Evolutionary conservation across 805 yeast genomes (phyloP), one percentile per base, ranked within the genome.

Genomic region (Dipodascus geniculatus): DNA sequence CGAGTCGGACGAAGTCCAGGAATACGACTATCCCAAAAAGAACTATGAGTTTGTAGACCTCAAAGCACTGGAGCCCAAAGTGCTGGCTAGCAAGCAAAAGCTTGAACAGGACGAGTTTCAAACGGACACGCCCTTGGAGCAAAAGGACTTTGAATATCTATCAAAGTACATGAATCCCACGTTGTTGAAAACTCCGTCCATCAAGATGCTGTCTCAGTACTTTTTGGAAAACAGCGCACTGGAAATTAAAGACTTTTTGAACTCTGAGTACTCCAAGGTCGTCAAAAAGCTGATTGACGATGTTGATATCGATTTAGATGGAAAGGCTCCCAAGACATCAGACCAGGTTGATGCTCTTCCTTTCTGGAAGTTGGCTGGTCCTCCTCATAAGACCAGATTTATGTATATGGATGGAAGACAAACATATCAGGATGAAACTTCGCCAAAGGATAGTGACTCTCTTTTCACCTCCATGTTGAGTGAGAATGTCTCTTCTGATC

Each of bases 361-460:
- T 9, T 38, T 38, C 14, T 93, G 99, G 99, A 82, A 84, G 57
- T 74, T 89, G 44, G 93, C 97, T 0, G 78, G 85, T 50, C 98
- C 99, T 6, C 93, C 97, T 6, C 98, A 91, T 64, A 88, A 93
- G 65, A 90, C 89, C 71, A 73, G 96, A 57, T 93, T 76, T 64
- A 67, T 88, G 73, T 91, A 88, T 65, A 74, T 90, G 31, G 95
- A 87, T 64, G 91, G 91, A 2, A 71, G 72, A 54, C 4, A 38
- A 38, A 6, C 44, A 38, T 38, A 38, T 17, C 64, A 74, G 11
- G 63, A 60, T 11, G 70, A 65, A 50, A 63, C 54, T 16, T 54
- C 38, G 2, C 19, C 44, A 6, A 17, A 38, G 19, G 44, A 38
- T n/a, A 6, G 6, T 38, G 20, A n/a, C 6, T 38, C 19, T 11